These are phyloP conservation scores for Aspergillus tamarii DNA, from an alignment of 2,329 filamentous ascomycete genomes.

Conservation along the genomic window DNA sequence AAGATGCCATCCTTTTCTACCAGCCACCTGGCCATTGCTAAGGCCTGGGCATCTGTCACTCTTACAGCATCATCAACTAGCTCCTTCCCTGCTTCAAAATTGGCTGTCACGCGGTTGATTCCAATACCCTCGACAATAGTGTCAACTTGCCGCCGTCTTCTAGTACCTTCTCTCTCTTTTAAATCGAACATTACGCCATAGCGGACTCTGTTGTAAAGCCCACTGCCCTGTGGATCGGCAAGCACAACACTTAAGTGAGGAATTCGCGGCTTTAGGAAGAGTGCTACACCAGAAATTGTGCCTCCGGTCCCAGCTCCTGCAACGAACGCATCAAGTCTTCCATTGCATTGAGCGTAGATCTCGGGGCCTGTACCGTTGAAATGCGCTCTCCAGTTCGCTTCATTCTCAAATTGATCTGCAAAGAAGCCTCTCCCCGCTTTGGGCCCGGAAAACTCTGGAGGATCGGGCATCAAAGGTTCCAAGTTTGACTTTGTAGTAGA, in stretches of 20 bases:
- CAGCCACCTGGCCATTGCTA: constrained; percentile 92
- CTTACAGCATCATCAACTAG: constrained; percentile 87
- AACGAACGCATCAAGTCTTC: constrained; percentile 81
- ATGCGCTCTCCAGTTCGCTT: constrained; percentile 87
- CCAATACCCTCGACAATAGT: constrained; percentile 95
- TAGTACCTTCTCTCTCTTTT: constrained; percentile 87
- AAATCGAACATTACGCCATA: constrained; percentile 94
- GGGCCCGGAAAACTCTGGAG: constrained; percentile 22
- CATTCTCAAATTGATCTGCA: constrained; percentile 92
- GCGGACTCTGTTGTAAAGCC: constrained; percentile 86
- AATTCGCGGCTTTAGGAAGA: constrained; percentile 77
- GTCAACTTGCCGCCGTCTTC: constrained; percentile 88
- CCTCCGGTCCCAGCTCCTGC: constrained; percentile 93
- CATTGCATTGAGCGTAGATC: constrained; percentile 77
- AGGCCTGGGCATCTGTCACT: constrained; percentile 86
- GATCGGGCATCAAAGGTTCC: constrained; percentile 20
- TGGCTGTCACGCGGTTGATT: constrained; percentile 90
- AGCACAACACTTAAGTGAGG: constrained; percentile 71
- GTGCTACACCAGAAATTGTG: constrained; percentile 84
- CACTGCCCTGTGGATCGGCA: constrained; percentile 92
- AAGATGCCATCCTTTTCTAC: constrained; percentile 96
- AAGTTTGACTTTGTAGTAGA: constrained; percentile 17
- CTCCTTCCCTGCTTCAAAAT: constrained; percentile 85
- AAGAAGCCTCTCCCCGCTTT: constrained; percentile 82
- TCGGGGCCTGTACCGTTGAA: constrained; percentile 83